These are phyloP conservation scores for Leonotis leonurus DNA, from an alignment of 257 asterid species.

Conservation along the genomic window DNA sequence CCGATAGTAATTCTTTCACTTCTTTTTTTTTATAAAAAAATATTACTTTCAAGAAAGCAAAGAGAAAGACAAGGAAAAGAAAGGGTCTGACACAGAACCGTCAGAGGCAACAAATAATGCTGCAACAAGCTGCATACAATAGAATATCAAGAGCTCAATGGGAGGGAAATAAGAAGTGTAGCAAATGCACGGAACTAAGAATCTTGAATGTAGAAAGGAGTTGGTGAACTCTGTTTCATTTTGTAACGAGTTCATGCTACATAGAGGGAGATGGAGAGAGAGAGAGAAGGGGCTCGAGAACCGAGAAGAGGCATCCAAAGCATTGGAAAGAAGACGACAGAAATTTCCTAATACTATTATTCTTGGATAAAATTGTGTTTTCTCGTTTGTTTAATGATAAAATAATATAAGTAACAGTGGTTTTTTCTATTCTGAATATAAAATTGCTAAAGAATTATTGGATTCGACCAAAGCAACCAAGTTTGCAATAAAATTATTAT, in stretches of 20 bases:
- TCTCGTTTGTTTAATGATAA: background rate
- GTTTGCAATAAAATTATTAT: no score
- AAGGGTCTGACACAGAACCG: slow-evolving; percentile 27
- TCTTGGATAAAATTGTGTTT: background rate
- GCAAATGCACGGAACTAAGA: slow-evolving; percentile 12
- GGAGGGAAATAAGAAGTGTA: background rate
- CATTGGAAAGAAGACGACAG: slow-evolving; percentile 1
- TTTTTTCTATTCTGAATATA: no score
- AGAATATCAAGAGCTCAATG: background rate
- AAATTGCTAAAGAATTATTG: no score
- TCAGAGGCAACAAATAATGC: slow-evolving; percentile 31
- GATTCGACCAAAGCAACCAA: no score
- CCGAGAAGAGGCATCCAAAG: slow-evolving; percentile 40
- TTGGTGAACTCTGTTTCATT: slow-evolving; percentile 12
- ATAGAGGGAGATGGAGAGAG: slow-evolving; percentile 5
- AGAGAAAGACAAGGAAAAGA: slow-evolving; percentile 20
- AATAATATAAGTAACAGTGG: no score
- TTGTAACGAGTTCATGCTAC: background rate
- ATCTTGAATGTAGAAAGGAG: slow-evolving; percentile 4
- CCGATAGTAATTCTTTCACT: background rate
- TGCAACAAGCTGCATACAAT: slow-evolving; percentile 10
- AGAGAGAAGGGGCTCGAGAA: slow-evolving; percentile 25
- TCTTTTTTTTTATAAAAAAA: background rate
- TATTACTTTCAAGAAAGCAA: background rate
- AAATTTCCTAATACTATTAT: background rate